These are phyloP conservation scores for Ambrosia artemisiifolia DNA, from an alignment of 129 eudicot genomes.

Conservation along the genomic window DNA sequence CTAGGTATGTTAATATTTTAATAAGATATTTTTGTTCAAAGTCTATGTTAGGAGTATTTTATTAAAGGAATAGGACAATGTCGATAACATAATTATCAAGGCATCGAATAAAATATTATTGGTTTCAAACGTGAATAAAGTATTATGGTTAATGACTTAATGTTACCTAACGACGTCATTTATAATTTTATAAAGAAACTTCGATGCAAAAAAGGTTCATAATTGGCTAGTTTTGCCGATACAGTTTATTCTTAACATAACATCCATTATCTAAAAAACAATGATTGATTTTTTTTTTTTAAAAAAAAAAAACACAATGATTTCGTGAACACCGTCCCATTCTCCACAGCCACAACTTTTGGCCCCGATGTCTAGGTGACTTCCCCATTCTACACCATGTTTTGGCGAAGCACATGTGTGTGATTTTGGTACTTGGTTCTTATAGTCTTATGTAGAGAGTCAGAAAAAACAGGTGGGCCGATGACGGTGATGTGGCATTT, in stretches of 20 bases:
- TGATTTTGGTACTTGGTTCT: too few species aligned
- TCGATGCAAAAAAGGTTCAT: neutral
- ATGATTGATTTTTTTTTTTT: too few species aligned
- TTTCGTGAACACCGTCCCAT: too few species aligned
- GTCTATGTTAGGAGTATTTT: neutral
- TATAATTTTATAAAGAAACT: neutral
- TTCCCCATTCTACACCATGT: too few species aligned
- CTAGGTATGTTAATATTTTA: neutral
- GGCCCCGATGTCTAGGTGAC: too few species aligned
- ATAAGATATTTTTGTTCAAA: too few species aligned
- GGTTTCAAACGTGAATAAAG: neutral
- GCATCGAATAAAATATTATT: conserved; percentile 7
- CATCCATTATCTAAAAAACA: neutral
- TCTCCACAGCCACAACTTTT: too few species aligned
- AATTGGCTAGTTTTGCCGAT: neutral
- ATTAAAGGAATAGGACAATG: neutral
- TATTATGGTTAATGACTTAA: neutral
- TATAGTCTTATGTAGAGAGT: too few species aligned
- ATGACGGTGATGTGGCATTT: too few species aligned
- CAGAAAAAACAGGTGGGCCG: too few species aligned
- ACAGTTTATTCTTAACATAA: neutral
- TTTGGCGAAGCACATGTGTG: too few species aligned
- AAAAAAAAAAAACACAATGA: too few species aligned
- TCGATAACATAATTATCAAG: neutral
- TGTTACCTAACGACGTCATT: neutral